These are phyloP conservation scores for Lachnellula suecica DNA, from an alignment of 2,329 filamentous ascomycete species.

Conservation along the genomic window DNA sequence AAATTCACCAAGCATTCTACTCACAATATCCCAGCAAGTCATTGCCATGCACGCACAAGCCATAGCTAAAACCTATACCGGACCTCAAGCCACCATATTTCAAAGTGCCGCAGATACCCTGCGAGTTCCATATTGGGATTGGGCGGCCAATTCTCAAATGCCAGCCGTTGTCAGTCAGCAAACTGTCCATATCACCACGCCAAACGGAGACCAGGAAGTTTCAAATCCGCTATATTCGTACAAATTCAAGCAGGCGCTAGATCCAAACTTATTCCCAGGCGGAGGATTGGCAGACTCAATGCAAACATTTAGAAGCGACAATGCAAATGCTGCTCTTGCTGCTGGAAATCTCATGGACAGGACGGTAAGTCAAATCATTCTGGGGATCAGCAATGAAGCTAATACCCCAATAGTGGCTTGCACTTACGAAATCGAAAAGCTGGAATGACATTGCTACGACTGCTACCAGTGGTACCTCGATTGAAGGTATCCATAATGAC, in stretches of 20 bases:
- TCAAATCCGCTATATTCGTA: slow-evolving; percentile 55
- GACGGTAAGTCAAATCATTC: slow-evolving; percentile 28
- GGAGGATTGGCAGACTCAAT: slow-evolving; percentile 31
- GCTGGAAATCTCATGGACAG: slow-evolving; percentile 25
- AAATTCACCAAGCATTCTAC: background rate
- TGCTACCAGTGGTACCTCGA: slow-evolving; percentile 37
- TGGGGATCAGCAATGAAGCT: background rate
- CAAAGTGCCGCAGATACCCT: slow-evolving; percentile 39
- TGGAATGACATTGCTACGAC: slow-evolving; percentile 42
- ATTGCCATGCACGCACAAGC: slow-evolving; percentile 46
- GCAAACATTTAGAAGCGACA: slow-evolving; percentile 13
- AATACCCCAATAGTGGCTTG: slow-evolving; percentile 38
- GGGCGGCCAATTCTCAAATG: slow-evolving; percentile 42
- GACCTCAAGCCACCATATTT: slow-evolving; percentile 30
- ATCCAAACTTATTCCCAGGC: slow-evolving; percentile 35
- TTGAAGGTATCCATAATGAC: slow-evolving; percentile 45
- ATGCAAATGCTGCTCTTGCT: slow-evolving; percentile 2
- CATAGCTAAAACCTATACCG: slow-evolving; percentile 38
- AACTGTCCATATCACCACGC: slow-evolving; percentile 32
- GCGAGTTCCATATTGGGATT: slow-evolving; percentile 50
- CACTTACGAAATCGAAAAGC: slow-evolving; percentile 38
- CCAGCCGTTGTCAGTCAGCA: slow-evolving; percentile 35
- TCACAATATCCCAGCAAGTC: slow-evolving; percentile 43
- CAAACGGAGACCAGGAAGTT: slow-evolving; percentile 28
- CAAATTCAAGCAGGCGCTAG: slow-evolving; percentile 41